A percentile compares a stretch with the other conserved stretches of the same genome.
These are phyloP conservation scores for Myxozyma melibiosi DNA, from an alignment of 805 yeast genomes.

Conservation along the genomic window DNA sequence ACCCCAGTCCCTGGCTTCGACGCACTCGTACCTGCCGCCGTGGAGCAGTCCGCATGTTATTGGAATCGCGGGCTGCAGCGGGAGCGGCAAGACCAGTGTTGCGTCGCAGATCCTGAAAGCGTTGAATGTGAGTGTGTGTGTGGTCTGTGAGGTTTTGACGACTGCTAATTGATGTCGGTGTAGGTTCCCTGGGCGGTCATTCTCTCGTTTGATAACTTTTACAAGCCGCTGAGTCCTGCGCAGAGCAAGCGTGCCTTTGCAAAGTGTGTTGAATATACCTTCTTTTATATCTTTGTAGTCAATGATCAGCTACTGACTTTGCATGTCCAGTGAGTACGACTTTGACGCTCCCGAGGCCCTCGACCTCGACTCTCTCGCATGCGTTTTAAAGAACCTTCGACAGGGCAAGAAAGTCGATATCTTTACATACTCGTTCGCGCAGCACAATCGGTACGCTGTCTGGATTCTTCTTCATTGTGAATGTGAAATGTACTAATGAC, in stretches of 20 bases:
- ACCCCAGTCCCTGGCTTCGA: too few relatives aligned
- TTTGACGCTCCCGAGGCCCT: conserved; percentile 86
- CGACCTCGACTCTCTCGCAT: conserved; percentile 71
- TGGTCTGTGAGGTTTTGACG: background rate
- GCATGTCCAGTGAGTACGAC: conserved; percentile 67
- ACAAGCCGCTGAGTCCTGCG: conserved; percentile 68
- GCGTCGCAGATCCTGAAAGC: conserved; percentile 79
- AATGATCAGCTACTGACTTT: background rate
- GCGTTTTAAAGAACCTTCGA: conserved; percentile 66
- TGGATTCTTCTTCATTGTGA: background rate
- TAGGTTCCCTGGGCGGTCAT: conserved; percentile 95
- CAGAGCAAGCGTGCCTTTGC: conserved; percentile 65
- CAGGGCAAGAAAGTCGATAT: conserved; percentile 67
- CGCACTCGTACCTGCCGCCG: conserved; percentile 74
- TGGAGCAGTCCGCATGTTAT: conserved; percentile 85
- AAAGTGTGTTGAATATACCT: conserved; percentile 33
- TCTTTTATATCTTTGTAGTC: background rate
- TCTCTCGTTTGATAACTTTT: conserved; percentile 87
- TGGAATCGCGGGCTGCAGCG: conserved; percentile 84
- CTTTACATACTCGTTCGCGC: conserved; percentile 68
- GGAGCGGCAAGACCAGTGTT: conserved; percentile 93
- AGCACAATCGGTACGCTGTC: conserved; percentile 47
- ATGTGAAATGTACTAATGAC: background rate
- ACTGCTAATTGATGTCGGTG: conserved; percentile 11
- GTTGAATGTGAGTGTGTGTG: conserved; percentile 44